Evolutionary conservation across 192 early-diverging fungal species (phyloP), one percentile per base, ranked within the genome.

Genomic region (Rhizophagus prolifer): DNA sequence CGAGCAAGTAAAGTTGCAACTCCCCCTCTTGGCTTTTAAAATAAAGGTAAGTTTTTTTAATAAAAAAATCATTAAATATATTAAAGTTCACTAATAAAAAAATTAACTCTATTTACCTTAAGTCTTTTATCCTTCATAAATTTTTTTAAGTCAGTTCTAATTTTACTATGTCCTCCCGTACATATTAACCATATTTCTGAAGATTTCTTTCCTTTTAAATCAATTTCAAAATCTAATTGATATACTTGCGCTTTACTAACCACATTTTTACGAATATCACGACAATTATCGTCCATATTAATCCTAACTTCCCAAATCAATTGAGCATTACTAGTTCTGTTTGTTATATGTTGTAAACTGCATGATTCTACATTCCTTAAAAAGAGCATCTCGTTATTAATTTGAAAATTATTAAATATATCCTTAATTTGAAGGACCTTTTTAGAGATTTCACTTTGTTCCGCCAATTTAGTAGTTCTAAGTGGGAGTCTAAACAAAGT

Each of bases 401-500:
- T 38, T 2, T 72, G 14, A 6, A 72, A 26, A 21, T 9, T 50
- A 3, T 13, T 1, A 16, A 72, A 72, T 3, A 58, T 8, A 2
- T 72, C 46, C 7, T 50, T 58, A 47, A 23, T n/a, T 2, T 67
- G 14, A 7, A 38, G 1, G 1, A 23, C n/a, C 19, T 23, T 19
- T 16, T 67, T 19, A 3, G 65, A 67, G n/a, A 67, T 67, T 10
- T 41, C 14, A 38, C 65, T 67, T 3, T 21, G 30, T 23, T 36
- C 14, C 19, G 16, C 31, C 3, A 41, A 41, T 36, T 38, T 67
- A 23, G 0, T 0, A 21, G 28, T 67, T 67, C 79, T 64, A 4
- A 80, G 38, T 12, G 79, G 79, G 3, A 80, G 23, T 36, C 79
- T 36, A 69, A 80, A 80, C 4, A 80, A 59, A 19, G 79, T 67